phyloP scores from a whole-genome alignment of 2,329 filamentous ascomycete genomes.

The Colletotrichum truncatum region DNA sequence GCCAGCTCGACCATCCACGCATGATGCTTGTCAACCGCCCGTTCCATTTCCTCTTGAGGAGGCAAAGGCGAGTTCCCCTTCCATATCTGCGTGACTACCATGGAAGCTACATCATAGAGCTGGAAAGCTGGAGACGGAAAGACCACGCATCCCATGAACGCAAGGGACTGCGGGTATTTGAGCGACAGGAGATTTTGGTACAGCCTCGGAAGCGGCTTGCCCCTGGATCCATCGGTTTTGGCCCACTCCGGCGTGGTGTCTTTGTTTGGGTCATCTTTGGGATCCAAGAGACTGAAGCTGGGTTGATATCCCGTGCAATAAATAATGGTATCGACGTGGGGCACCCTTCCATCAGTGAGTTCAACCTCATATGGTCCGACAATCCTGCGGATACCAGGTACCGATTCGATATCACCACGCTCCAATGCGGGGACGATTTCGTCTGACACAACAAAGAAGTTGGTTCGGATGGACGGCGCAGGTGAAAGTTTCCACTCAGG shows the following conservation, averaged over 20 bases:
- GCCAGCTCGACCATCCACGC: slow-evolving; percentile 34
- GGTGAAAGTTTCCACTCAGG: slow-evolving; percentile 39
- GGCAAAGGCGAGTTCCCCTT: slow-evolving; percentile 35
- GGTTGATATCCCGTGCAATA: slow-evolving; percentile 38
- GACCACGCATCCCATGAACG: slow-evolving; percentile 37
- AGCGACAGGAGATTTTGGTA: slow-evolving; percentile 51
- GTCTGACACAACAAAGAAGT: slow-evolving; percentile 37
- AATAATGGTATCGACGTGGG: slow-evolving; percentile 36
- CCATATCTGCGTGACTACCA: slow-evolving; percentile 50
- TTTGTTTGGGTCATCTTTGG: slow-evolving; percentile 28
- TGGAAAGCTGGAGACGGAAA: slow-evolving; percentile 41
- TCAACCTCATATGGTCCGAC: slow-evolving; percentile 32
- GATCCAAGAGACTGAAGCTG: slow-evolving; percentile 25
- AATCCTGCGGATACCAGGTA: slow-evolving; percentile 37
- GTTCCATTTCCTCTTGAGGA: slow-evolving; percentile 39
- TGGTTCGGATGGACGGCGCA: slow-evolving; percentile 31
- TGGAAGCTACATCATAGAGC: slow-evolving; percentile 43
- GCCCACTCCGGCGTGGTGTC: slow-evolving; percentile 18
- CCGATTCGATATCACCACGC: slow-evolving; percentile 35
- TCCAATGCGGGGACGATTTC: slow-evolving; percentile 37
- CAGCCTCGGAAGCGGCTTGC: slow-evolving; percentile 40
- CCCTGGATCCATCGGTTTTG: slow-evolving; percentile 34
- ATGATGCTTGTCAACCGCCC: slow-evolving; percentile 35
- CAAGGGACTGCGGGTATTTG: slow-evolving; percentile 45
- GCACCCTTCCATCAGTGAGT: slow-evolving; percentile 33